These are phyloP conservation scores for Chimonanthus salicifolius DNA, from an alignment of 164 flowering plant species.

Conservation along the genomic window DNA sequence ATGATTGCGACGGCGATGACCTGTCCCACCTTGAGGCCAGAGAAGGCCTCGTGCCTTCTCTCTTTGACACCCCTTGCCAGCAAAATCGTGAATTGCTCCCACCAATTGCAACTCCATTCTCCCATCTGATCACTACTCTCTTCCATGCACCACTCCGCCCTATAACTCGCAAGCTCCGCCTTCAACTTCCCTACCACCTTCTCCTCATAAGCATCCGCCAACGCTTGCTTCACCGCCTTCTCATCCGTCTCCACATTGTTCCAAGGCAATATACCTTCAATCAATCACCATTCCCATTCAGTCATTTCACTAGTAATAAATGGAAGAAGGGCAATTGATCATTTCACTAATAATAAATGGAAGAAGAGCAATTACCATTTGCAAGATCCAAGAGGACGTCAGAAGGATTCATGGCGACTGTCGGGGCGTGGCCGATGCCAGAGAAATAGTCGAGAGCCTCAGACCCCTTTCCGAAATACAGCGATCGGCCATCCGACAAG, in stretches of 20 bases:
- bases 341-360: not conserved
- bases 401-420: slow-evolving; percentile 66
- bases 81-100: slow-evolving; percentile 15
- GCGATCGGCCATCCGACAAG: slow-evolving; percentile 54
- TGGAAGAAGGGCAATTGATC: not conserved
- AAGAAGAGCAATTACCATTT: slow-evolving; percentile 43
- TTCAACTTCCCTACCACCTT: not conserved
- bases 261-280: slow-evolving; percentile 5
- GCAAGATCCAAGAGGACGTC: slow-evolving; percentile 80
- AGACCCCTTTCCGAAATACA: slow-evolving; percentile 63
- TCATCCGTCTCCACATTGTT: not conserved
- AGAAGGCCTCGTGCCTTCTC: slow-evolving; percentile 16
- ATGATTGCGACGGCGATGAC: slow-evolving; percentile 12
- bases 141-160: not conserved
- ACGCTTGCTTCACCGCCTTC: slow-evolving; percentile 3
- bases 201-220: slow-evolving; percentile 4
- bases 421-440: slow-evolving; percentile 47
- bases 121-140: not conserved
- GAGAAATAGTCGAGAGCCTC: slow-evolving; percentile 58
- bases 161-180: not conserved
- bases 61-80: slow-evolving; percentile 15
- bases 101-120: slow-evolving; percentile 41
- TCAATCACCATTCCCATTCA: not conserved
- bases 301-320: not conserved
- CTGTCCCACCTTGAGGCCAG: slow-evolving; percentile 10